Evolutionary conservation across 2,329 filamentous ascomycete genomes (phyloP).

Genomic region (Pseudogymnoascus destructans): DNA sequence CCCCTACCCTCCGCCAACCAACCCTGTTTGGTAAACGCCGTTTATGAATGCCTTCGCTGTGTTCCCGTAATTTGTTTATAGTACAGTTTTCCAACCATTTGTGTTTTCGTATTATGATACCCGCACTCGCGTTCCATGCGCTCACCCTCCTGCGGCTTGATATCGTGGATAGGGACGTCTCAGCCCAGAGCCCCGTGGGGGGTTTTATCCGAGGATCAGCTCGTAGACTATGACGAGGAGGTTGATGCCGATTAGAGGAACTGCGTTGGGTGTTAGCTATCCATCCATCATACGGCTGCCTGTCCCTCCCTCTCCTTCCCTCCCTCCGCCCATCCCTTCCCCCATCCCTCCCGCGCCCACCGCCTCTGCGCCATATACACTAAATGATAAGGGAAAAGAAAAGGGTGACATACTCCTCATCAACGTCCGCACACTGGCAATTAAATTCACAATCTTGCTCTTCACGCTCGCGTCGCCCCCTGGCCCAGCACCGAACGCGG

Average conservation of each 20-base stretch:
- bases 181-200: background rate
- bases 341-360: background rate
- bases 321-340: constrained; percentile 5
- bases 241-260: constrained; percentile 76
- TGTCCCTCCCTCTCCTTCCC: background rate
- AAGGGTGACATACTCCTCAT: constrained; percentile 64
- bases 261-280: constrained; percentile 31
- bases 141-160: background rate
- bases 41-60: background rate
- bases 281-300: background rate
- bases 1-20: background rate
- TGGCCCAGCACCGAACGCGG: constrained; percentile 57
- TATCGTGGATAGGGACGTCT: background rate
- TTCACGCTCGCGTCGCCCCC: constrained; percentile 67
- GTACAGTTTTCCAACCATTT: background rate
- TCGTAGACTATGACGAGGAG: constrained; percentile 73
- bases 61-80: background rate
- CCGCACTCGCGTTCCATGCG: background rate
- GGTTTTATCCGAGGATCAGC: constrained; percentile 51
- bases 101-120: background rate
- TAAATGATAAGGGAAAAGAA: background rate
- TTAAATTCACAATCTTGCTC: constrained; percentile 76
- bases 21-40: background rate
- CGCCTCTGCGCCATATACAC: background rate
- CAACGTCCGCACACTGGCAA: constrained; percentile 77